Evolutionary conservation across 73 alveolate genomes (phyloP).

Genomic region (Symbiodinium natans): DNA sequence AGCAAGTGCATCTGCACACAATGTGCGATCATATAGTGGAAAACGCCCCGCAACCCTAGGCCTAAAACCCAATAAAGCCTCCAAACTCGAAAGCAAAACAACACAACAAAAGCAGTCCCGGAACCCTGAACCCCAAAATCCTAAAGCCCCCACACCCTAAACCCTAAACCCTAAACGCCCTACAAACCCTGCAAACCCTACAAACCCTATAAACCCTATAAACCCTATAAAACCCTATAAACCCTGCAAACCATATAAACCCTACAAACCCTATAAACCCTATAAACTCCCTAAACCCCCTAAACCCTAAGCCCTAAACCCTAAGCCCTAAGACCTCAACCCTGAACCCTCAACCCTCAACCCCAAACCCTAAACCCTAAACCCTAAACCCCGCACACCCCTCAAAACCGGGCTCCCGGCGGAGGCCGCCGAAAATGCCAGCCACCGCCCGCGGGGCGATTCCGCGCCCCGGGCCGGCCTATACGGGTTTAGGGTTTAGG

Average conservation of each 20-base stretch:
- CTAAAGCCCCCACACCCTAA: neutral
- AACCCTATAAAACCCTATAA: too few species aligned
- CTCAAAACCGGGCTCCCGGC: neutral
- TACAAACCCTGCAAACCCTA: neutral
- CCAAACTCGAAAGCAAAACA: too few species aligned
- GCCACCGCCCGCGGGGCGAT: conserved; percentile 89
- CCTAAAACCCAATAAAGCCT: too few species aligned
- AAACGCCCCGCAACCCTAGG: too few species aligned
- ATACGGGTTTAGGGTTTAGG: neutral
- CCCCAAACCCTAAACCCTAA: neutral
- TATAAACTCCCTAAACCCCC: too few species aligned
- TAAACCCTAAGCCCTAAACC: neutral
- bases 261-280: too few species aligned
- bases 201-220: too few species aligned
- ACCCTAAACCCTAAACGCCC: neutral
- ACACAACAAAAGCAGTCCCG: too few species aligned
- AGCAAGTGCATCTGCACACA: too few species aligned
- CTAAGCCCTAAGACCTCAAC: neutral
- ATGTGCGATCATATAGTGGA: too few species aligned
- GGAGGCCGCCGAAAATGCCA: conserved; percentile 74
- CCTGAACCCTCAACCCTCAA: neutral
- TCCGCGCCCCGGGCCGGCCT: conserved; percentile 63
- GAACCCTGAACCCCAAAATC: too few species aligned
- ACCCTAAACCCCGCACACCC: neutral
- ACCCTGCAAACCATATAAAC: too few species aligned